Percentiles rank a stretch among this genome's conserved stretches.
Evolutionary conservation across 2,329 filamentous ascomycete species (phyloP).

Genomic region (Stachybotrys elegans): DNA sequence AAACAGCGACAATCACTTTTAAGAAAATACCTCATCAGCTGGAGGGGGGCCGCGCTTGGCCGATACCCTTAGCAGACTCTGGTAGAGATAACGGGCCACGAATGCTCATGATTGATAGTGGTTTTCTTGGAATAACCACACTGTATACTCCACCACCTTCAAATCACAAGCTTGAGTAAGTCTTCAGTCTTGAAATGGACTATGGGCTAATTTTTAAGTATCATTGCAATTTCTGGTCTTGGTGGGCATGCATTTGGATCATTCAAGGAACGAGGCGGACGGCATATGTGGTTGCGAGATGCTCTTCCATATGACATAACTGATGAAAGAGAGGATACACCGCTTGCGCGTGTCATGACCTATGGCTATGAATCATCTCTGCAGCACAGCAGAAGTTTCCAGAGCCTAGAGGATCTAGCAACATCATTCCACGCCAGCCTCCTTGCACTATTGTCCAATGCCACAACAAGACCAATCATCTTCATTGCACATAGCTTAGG

Average conservation of each 20-base stretch:
- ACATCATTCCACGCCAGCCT: constrained; percentile 3
- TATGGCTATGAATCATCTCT: constrained; percentile 20
- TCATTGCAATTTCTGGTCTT: constrained; percentile 13
- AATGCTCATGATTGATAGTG: constrained; percentile 2
- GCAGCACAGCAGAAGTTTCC: constrained; percentile 10
- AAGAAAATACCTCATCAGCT: constrained; percentile 1
- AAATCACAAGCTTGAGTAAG: constrained; percentile 6
- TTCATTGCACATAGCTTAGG: constrained; percentile 8
- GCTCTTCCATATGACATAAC: constrained; percentile 15
- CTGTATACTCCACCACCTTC: constrained; percentile 2
- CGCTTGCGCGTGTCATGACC: constrained; percentile 15
- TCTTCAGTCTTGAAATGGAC: background rate
- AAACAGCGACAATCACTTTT: constrained; percentile 5
- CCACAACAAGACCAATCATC: constrained; percentile 4
- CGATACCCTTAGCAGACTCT: background rate
- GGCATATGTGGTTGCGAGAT: constrained; percentile 24
- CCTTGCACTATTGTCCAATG: background rate
- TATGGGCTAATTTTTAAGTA: constrained; percentile 7
- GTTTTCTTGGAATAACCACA: constrained; percentile 6
- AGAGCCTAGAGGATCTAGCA: constrained; percentile 5
- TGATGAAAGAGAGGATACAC: background rate
- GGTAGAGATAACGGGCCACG: background rate
- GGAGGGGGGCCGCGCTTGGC: background rate
- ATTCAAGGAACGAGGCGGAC: constrained; percentile 18
- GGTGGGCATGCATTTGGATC: constrained; percentile 22